Conservation (phyloP, 2,329 filamentous ascomycete species). For the Bretziella fagacearum region DNA sequence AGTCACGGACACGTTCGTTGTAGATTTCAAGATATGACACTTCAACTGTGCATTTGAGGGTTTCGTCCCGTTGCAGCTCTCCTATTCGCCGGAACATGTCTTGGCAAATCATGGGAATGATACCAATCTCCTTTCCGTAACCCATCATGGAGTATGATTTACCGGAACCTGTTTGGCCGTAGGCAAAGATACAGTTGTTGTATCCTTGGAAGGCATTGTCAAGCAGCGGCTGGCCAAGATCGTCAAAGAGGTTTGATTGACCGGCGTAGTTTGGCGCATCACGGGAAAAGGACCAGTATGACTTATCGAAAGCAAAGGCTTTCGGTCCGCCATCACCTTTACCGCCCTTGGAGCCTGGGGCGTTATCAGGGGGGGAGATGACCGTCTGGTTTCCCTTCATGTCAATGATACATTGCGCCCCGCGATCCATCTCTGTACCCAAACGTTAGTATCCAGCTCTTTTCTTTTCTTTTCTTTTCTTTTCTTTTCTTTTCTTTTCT, state of each 20-base stretch:
- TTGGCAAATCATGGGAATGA: constrained; percentile 92
- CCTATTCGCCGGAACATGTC: constrained; percentile 89
- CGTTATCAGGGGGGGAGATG: constrained; percentile 58
- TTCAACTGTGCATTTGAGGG: constrained; percentile 78
- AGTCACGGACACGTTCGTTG: constrained; percentile 89
- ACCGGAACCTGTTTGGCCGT: constrained; percentile 93
- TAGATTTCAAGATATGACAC: constrained; percentile 99
- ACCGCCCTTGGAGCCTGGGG: constrained; percentile 54
- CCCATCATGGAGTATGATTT: constrained; percentile 99
- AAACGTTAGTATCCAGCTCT: too few species aligned
- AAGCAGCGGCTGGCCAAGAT: constrained; percentile 74
- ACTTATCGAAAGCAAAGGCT: constrained; percentile 87
- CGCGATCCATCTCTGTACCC: constrained; percentile 62
- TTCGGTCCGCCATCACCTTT: constrained; percentile 56
- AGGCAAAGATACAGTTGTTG: constrained; percentile 99
- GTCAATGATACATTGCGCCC: constrained; percentile 89
- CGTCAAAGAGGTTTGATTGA: constrained; percentile 74
- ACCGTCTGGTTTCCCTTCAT: constrained; percentile 92
- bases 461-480: neutral
- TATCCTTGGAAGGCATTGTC: constrained; percentile 98
- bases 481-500: neutral
- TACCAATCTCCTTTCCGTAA: constrained; percentile 86
- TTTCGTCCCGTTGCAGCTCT: constrained; percentile 51
- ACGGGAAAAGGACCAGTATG: constrained; percentile 95
- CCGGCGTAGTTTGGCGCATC: constrained; percentile 68